Base-by-base conservation (phyloP, 2,329 filamentous ascomycete species). In the Botrytis paeoniae region DNA sequence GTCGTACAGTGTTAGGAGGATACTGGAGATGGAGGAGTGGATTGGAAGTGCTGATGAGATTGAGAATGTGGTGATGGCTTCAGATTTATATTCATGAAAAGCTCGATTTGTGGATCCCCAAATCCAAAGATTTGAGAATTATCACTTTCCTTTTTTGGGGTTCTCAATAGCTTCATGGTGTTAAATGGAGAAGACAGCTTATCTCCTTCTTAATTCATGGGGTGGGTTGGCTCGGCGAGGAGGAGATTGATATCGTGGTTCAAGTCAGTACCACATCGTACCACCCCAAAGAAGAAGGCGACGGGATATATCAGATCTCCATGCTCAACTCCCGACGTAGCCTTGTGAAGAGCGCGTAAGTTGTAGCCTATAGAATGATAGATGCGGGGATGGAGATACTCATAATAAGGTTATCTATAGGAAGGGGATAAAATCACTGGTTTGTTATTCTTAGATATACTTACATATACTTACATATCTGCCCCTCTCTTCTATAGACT, bases 271-370 rank as follows among this genome's bases (percentile, higher is more conserved):
- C 63, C 43, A n/a, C 18, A 62, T 25, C 41, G 4, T 32, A 12
- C 18, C 29, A 65, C 25, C 64, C 45, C 32, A 66, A 66, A 66
- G 63, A 51, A 66, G 63, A 66, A 66, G 63, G 63, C 43, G 43
- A 29, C 25, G 20, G 32, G 4, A 22, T 37, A 20, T 18, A 48
- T 12, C 7, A 35, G 20, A 25, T 48, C 20, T 20, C 16, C 18
- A 12, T 45, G 2, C 6, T 45, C 43, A 10, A 29, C 10, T 29
- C 10, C 35, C 20, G 16, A 32, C 25, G 29, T 29, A 18, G n/a
- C 9, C 41, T 45, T 64, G 39, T 45, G 39, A 48, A 32, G 63
- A 35, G 63, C 29, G 22, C 25, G 25, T 68, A 16, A 22, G 45
- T 3, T 20, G 9, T 22, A 18, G 29, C 63, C 43, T 48, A 43